phyloP scores from a whole-genome alignment of 2,329 filamentous ascomycete species.

The Aspergillus arachidicola region DNA sequence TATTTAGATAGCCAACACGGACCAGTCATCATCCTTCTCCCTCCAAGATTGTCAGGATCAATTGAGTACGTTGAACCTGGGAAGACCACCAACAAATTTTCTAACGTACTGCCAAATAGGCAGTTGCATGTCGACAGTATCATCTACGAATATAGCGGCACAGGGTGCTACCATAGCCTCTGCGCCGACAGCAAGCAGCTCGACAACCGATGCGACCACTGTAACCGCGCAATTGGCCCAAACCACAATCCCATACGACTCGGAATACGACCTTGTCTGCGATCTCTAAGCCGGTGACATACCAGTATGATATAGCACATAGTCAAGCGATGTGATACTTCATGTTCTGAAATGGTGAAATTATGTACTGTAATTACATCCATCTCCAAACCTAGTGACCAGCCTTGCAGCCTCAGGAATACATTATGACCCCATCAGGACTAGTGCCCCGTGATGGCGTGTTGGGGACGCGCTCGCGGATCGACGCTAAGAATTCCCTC shows the following conservation, averaged over 20 bases:
- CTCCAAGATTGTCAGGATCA: conserved; percentile 22
- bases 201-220: background rate
- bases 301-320: background rate
- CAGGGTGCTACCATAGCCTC: background rate
- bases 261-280: conserved; percentile 24
- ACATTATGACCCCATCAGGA: conserved; percentile 18
- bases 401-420: conserved; percentile 25
- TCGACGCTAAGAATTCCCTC: background rate
- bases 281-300: conserved; percentile 10
- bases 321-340: background rate
- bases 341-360: background rate
- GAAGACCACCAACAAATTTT: background rate
- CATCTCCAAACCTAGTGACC: background rate
- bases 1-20: conserved; percentile 19
- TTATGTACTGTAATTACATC: background rate
- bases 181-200: background rate
- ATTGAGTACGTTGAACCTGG: conserved; percentile 11
- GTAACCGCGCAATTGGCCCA: conserved; percentile 5
- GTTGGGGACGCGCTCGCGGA: conserved; percentile 13
- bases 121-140: background rate
- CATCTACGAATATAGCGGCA: background rate
- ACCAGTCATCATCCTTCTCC: conserved; percentile 13
- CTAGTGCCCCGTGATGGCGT: conserved; percentile 20
- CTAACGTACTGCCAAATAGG: background rate
- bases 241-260: conserved; percentile 22